Evolutionary conservation across 2,329 filamentous ascomycete genomes (phyloP), one percentile per base, ranked within the genome.

Genomic region (Lachnellula willkommii): DNA sequence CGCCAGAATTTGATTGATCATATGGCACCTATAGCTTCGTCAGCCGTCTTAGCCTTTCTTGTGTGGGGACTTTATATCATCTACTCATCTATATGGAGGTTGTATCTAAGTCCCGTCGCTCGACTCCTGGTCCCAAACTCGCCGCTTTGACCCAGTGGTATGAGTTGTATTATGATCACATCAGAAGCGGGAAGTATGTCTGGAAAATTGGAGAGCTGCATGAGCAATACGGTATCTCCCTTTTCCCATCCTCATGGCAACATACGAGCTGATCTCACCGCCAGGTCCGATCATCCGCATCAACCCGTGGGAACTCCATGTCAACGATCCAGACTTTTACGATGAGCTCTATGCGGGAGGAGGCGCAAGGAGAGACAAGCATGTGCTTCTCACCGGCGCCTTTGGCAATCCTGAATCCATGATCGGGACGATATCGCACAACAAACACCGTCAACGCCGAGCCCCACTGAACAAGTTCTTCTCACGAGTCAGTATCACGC

Each of bases 191-290:
- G 2, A 67, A 73, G 60, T 75, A 74, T 53, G 74, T 67, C 15
- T 73, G 69, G 61, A 70, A 74, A 58, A 74, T 77, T 36, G 64
- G 69, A 45, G 68, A 74, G 50, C 63, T 77, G 65, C 74, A 77
- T 61, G 65, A 72, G 47, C 62, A 66, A 58, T 77, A 76, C 54
- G 74, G 74, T 68, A 73, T 32, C 9, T 32, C 9, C 28, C 28
- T 32, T 32, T 32, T 32, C 9, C 28, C 28, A 32, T 9, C 3
- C 28, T 32, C 9, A 32, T 11, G 59, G 75, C 73, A 54, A 73
- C 67, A 14, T 73, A 68, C 59, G 69, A 73, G 57, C 73, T 76
- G 12, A 40, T 28, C 36, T 35, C 46, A n/a, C 9, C 20, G 12
- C 20, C 11, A 65, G 64, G 65, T 9, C 64, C 66, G 1, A 60